Conservation (phyloP, 192 early-diverging fungal species). For the Geranomyces variabilis region DNA sequence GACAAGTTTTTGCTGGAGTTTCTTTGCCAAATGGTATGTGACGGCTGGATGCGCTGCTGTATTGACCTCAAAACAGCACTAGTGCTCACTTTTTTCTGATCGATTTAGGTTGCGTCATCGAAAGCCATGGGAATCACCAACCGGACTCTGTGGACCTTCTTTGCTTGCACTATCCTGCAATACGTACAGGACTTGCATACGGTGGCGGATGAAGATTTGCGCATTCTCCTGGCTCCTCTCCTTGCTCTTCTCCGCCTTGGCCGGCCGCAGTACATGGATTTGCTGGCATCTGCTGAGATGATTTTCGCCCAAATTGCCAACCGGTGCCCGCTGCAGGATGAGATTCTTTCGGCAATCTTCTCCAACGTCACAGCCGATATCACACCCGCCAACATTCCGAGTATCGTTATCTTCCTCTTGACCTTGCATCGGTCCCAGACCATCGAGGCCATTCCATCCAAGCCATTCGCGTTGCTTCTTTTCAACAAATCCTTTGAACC, state of each 20-base stretch:
- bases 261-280: constrained; percentile 47
- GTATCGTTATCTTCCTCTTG: constrained; percentile 33
- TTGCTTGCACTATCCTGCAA: constrained; percentile 62
- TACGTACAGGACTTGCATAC: constrained; percentile 51
- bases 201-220: constrained; percentile 59
- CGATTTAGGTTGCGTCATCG: constrained; percentile 1
- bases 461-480: constrained; percentile 10
- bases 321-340: constrained; percentile 46
- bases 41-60: constrained; percentile 44
- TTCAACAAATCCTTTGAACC: neutral
- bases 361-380: constrained; percentile 45
- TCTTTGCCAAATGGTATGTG: constrained; percentile 65
- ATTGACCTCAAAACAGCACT: no score
- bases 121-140: constrained; percentile 34
- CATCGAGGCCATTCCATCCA: neutral
- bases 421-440: constrained; percentile 27
- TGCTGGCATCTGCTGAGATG: constrained; percentile 60
- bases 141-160: constrained; percentile 69
- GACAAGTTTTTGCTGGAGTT: constrained; percentile 77
- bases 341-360: constrained; percentile 51
- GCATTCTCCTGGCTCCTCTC: constrained; percentile 63
- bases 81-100: constrained; percentile 35
- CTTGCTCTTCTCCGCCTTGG: constrained; percentile 50
- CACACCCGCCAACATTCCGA: constrained; percentile 21
- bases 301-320: constrained; percentile 66